Evolutionary conservation across 108 stramenopile species (phyloP).

Genomic region (Fragilariopsis cylindrus): DNA sequence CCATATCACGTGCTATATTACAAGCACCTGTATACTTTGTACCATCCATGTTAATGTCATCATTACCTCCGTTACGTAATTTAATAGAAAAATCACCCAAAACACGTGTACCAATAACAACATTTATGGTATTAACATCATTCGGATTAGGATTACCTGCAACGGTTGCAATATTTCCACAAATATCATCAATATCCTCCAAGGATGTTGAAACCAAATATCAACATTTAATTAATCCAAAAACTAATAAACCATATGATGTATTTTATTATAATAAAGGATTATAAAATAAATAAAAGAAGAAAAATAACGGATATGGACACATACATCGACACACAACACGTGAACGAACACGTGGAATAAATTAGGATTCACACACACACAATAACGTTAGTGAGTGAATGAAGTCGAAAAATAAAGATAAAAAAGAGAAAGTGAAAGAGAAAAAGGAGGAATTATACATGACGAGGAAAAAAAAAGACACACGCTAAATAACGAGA

Average conservation of each 20-base stretch:
- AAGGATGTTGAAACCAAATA: conserved; percentile 71
- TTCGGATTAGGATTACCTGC: conserved; percentile 87
- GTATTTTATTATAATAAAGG: conserved; percentile 81
- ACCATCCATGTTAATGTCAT: conserved; percentile 64
- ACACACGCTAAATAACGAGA: too few species aligned
- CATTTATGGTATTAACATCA: conserved; percentile 65
- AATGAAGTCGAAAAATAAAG: too few species aligned
- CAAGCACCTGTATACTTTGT: conserved; percentile 87
- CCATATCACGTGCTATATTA: conserved; percentile 69
- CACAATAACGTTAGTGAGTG: too few species aligned
- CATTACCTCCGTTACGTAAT: conserved; percentile 32
- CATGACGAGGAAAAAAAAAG: too few species aligned
- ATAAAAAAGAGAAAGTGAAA: too few species aligned
- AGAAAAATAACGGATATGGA: too few species aligned
- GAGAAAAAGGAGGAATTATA: too few species aligned
- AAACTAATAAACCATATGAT: conserved; percentile 49
- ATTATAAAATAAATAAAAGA: conserved; percentile 28
- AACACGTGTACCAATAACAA: conserved; percentile 76
- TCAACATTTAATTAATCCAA: conserved; percentile 42
- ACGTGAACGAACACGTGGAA: too few species aligned
- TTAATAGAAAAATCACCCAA: conserved; percentile 43
- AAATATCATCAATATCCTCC: conserved; percentile 64
- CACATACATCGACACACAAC: too few species aligned
- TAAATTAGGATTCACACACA: too few species aligned
- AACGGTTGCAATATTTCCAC: conserved; percentile 86